phyloP scores from a whole-genome alignment of 108 stramenopile genomes.

The Cyclostephanos invisitatus region DNA sequence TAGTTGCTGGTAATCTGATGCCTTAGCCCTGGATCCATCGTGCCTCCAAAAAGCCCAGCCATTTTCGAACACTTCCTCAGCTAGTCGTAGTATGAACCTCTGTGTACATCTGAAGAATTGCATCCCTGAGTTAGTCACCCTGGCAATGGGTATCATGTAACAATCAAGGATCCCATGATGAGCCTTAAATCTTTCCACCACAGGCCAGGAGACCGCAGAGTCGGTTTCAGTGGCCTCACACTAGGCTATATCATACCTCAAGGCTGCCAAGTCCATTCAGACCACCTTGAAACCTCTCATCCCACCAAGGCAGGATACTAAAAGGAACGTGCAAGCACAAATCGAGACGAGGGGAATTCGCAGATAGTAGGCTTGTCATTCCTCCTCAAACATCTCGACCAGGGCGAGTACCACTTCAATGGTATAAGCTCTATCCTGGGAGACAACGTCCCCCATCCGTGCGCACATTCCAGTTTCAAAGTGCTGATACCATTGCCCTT shows the following conservation, averaged over 20 bases:
- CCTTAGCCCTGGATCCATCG: constrained; percentile 14
- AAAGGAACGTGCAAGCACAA: constrained; percentile 8
- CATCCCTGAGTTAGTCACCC: constrained; percentile 13
- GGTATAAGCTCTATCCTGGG: constrained; percentile 31
- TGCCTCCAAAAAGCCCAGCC: constrained; percentile 14
- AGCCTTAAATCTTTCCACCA: neutral
- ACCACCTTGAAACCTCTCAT: constrained; percentile 4
- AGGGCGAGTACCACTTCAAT: constrained; percentile 18
- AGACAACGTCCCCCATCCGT: constrained; percentile 33
- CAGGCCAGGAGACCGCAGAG: constrained; percentile 13
- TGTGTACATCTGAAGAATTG: constrained; percentile 19
- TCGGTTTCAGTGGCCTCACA: neutral
- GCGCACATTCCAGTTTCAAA: constrained; percentile 12
- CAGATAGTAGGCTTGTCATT: constrained; percentile 1
- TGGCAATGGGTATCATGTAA: constrained; percentile 30
- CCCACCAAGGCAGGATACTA: constrained; percentile 13
- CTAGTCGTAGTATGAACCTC: constrained; percentile 3
- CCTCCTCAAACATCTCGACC: constrained; percentile 17
- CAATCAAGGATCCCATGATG: neutral
- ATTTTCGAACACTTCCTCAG: neutral
- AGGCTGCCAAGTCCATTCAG: constrained; percentile 10
- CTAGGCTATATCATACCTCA: constrained; percentile 1
- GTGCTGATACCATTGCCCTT: constrained; percentile 26
- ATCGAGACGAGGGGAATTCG: neutral
- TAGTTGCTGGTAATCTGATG: constrained; percentile 12